Conservation (phyloP, 306 rosid species). For the Cucumis sativus region Cucumber_9930_V3 NC_026658.2:4990501-4991000, state of each 20-base stretch:
- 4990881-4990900: background rate
- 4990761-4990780: background rate
- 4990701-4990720: background rate
- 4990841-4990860: background rate
- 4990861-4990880: background rate
- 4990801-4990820: background rate
- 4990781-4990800: background rate
- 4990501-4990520: conserved; percentile 61
- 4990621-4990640: conserved; percentile 2
- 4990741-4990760: background rate
- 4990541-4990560: conserved; percentile 95
- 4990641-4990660: background rate
- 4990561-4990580: background rate
- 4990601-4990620: background rate
- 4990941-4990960: background rate
- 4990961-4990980: background rate
- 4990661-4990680: background rate
- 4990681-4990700: background rate
- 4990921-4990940: background rate
- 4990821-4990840: background rate
- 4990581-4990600: background rate
- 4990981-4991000: background rate
- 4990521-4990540: conserved; percentile 97
- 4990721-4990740: background rate
- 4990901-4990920: too few species aligned